A percentile compares a stretch with the other conserved stretches of the same genome.
Evolutionary conservation across 2,329 filamentous ascomycete genomes (phyloP).

Genomic region (Fusarium sp.): DNA sequence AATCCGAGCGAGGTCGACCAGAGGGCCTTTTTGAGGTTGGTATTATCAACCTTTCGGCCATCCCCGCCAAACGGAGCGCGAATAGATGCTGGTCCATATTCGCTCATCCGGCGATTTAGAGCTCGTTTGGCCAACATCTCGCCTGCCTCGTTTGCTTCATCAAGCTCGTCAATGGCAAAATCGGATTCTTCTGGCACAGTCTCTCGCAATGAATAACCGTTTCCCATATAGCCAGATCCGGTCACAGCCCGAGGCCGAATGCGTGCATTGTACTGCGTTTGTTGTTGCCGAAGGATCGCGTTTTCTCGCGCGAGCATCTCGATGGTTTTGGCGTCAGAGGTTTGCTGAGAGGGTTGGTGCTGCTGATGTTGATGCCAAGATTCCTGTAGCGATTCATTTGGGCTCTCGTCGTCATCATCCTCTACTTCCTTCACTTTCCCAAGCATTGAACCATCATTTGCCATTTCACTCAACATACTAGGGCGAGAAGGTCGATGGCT

Average conservation of each 20-base stretch:
- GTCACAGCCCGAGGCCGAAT: slow-evolving; percentile 70
- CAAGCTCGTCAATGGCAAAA: slow-evolving; percentile 78
- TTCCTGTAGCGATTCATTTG: slow-evolving; percentile 61
- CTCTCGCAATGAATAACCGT: slow-evolving; percentile 70
- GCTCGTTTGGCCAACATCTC: slow-evolving; percentile 61
- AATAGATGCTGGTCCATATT: slow-evolving; percentile 61
- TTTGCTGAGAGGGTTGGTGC: slow-evolving; percentile 38
- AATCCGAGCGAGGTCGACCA: slow-evolving; percentile 81
- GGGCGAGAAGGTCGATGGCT: slow-evolving; percentile 85
- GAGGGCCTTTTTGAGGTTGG: slow-evolving; percentile 70
- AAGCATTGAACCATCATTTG: slow-evolving; percentile 70
- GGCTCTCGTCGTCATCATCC: slow-evolving; percentile 72
- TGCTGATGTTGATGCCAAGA: slow-evolving; percentile 65
- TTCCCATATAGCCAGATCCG: slow-evolving; percentile 64
- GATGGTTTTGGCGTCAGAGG: slow-evolving; percentile 68
- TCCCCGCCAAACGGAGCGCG: slow-evolving; percentile 66
- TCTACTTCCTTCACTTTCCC: slow-evolving; percentile 78
- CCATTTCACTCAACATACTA: slow-evolving; percentile 80
- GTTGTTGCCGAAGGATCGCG: slow-evolving; percentile 70
- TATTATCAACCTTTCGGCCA: slow-evolving; percentile 70
- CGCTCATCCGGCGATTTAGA: slow-evolving; percentile 67
- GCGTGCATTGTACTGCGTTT: slow-evolving; percentile 65
- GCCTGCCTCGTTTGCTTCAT: slow-evolving; percentile 67
- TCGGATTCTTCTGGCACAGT: slow-evolving; percentile 74
- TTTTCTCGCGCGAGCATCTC: slow-evolving; percentile 73